These are phyloP conservation scores for Asterophora lycoperdoides DNA, from an alignment of 768 basidiomycete species.

Conservation along the genomic window DNA sequence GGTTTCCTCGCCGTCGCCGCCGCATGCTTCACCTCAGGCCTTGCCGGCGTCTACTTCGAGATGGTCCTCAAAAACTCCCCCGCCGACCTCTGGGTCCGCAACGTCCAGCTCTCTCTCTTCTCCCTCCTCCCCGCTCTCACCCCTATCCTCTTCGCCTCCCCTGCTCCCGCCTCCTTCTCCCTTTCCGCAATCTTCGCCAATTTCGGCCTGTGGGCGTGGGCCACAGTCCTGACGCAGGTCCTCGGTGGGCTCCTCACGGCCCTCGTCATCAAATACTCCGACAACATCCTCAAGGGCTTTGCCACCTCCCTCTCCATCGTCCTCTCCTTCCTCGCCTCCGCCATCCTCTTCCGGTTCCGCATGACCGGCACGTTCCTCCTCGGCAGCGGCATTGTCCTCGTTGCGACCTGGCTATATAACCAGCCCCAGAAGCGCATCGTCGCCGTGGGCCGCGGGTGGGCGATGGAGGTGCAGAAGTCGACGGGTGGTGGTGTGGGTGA, in stretches of 20 bases:
- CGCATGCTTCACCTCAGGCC: conserved; percentile 92
- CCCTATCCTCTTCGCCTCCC: conserved; percentile 59
- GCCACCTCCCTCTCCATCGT: conserved; percentile 94
- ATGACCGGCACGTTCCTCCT: conserved; percentile 84
- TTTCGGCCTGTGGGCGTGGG: conserved; percentile 95
- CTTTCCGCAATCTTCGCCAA: conserved; percentile 61
- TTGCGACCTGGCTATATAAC: conserved; percentile 92
- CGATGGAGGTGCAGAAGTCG: conserved; percentile 14
- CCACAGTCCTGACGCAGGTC: conserved; percentile 85
- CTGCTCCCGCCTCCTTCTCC: conserved; percentile 28
- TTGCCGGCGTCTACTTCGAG: conserved; percentile 98
- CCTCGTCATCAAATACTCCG: conserved; percentile 94
- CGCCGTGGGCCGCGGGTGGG: conserved; percentile 9
- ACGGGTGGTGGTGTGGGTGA: too few species aligned
- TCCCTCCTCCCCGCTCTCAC: conserved; percentile 84
- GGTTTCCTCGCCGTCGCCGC: conserved; percentile 88
- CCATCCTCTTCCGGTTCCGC: conserved; percentile 84
- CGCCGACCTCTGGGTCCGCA: conserved; percentile 92
- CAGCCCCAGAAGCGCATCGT: conserved; percentile 42
- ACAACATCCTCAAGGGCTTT: conserved; percentile 94
- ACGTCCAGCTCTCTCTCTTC: conserved; percentile 93
- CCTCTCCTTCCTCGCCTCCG: conserved; percentile 89
- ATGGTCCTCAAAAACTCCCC: conserved; percentile 92
- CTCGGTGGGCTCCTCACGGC: conserved; percentile 93
- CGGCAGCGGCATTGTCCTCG: conserved; percentile 78